These are phyloP conservation scores for Asterella californica DNA, from an alignment of 225 moss, liverwort and hornwort species.

Conservation along the genomic window DNA sequence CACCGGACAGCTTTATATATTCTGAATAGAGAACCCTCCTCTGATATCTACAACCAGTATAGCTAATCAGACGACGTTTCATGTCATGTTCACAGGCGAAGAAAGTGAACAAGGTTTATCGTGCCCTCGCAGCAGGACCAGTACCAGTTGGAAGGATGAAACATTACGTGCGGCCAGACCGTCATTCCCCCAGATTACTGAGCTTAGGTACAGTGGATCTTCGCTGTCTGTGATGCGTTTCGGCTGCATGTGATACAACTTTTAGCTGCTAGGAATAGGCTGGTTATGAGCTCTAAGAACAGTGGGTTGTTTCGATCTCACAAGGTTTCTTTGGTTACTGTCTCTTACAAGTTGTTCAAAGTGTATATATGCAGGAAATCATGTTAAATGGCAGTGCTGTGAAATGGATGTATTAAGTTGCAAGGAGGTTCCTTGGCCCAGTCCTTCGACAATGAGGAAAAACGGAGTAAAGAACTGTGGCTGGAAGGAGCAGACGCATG, in stretches of 20 bases:
- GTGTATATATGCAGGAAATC: conserved; percentile 37
- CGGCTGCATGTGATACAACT: background rate
- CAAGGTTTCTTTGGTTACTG: background rate
- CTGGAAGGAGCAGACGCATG: conserved; percentile 59
- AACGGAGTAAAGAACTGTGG: conserved; percentile 63
- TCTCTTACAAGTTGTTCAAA: background rate
- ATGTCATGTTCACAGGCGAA: conserved; percentile 48
- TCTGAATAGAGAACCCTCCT: background rate
- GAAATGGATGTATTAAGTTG: conserved; percentile 67
- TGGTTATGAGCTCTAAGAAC: too few relatives aligned
- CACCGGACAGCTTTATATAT: background rate
- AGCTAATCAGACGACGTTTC: background rate
- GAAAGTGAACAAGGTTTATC: conserved; percentile 80
- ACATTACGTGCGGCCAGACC: conserved; percentile 82
- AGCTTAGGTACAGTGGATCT: conserved; percentile 49
- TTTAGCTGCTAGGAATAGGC: background rate
- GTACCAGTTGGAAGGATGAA: conserved; percentile 56
- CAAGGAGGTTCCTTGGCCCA: conserved; percentile 78
- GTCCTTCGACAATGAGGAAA: conserved; percentile 45
- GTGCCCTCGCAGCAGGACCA: conserved; percentile 73
- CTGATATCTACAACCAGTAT: background rate
- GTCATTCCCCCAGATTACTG: conserved; percentile 77
- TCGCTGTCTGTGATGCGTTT: background rate
- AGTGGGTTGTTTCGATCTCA: background rate
- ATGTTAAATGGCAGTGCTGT: conserved; percentile 69